These are phyloP conservation scores for Emericellopsis cladophorae DNA, from an alignment of 2,329 filamentous ascomycete genomes.

Conservation along the genomic window DNA sequence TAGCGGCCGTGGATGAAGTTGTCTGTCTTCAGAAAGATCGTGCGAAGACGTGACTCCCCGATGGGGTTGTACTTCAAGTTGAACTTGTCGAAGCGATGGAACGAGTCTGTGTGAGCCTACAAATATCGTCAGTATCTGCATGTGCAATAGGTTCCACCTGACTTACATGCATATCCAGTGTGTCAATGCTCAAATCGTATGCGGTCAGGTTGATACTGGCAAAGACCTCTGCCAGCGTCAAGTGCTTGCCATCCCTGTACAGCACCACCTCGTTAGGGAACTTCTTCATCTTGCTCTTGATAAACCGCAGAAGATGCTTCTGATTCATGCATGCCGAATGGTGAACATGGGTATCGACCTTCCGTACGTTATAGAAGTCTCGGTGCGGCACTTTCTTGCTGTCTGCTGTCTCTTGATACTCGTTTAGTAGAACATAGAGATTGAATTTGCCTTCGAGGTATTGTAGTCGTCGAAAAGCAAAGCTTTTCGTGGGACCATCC, in stretches of 20 bases:
- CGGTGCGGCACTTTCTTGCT: slow-evolving; percentile 95
- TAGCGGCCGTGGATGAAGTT: slow-evolving; percentile 96
- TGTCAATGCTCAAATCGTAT: slow-evolving; percentile 96
- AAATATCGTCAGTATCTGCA: not conserved
- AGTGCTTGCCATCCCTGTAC: slow-evolving; percentile 79
- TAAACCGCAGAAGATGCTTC: slow-evolving; percentile 94
- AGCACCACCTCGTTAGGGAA: slow-evolving; percentile 88
- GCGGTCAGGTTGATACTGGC: slow-evolving; percentile 95
- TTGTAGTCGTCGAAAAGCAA: slow-evolving; percentile 86
- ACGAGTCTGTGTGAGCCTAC: slow-evolving; percentile 88
- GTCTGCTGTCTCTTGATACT: slow-evolving; percentile 96
- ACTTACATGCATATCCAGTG: slow-evolving; percentile 92
- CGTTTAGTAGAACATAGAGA: slow-evolving; percentile 82
- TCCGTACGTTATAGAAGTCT: slow-evolving; percentile 98
- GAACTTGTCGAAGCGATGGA: slow-evolving; percentile 99
- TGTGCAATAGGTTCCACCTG: not conserved
- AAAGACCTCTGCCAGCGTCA: slow-evolving; percentile 89
- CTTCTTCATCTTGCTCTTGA: slow-evolving; percentile 99
- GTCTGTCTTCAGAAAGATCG: slow-evolving; percentile 98
- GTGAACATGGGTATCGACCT: slow-evolving; percentile 97
- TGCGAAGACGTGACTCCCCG: slow-evolving; percentile 84
- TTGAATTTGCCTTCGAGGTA: slow-evolving; percentile 98
- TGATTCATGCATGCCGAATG: slow-evolving; percentile 99
- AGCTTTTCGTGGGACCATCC: slow-evolving; percentile 92
- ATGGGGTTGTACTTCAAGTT: slow-evolving; percentile 98